Base-by-base conservation (phyloP, 176 grass and related monocot species). In the Dendrocalamus sinicus region DNA sequence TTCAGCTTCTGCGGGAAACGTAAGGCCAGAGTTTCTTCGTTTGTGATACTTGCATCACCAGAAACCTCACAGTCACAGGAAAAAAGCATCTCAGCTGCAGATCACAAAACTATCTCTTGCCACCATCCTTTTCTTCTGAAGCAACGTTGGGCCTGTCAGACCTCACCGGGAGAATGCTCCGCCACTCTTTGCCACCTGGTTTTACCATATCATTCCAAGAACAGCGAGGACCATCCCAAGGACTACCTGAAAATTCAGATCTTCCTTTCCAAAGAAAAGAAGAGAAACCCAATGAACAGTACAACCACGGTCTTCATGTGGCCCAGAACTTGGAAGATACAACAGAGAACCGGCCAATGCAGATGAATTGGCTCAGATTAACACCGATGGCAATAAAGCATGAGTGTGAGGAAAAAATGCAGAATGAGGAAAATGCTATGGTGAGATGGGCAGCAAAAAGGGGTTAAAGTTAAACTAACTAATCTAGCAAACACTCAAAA, bases 271-370 rank as follows among this genome's bases (percentile, higher is more conserved):
- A 19, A 97, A 97, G 72, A 97, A 19, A 97, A 97, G 72, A 97
- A 94, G 81, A 93, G 83, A 80, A 97, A 97, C 43, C 95, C 95
- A 12, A 97, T 86, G 76, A 89, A 92, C 43, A 94, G 75, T 22
- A 97, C 95, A 50, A 97, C 87, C 80, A 97, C 93, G 13, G 95
- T 97, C 88, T 97, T 97, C 92, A 97, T 97, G 95, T 97, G 95
- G 48, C 95, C 95, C 11, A 94, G 72, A 50, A 97, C 95, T 91
- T 94, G 95, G 78, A 97, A 97, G 94, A 97, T 50, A 97, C 94
- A 8, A 90, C 94, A 0, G 94, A 94, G 67, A 97, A 97, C 41
- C 92, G 83, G 47, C 95, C 95, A 5, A 97, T 97, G 90, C 95
- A 97, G 89, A 97, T 97, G 86, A 97, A 97, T 53, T 97, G 95